Evolutionary conservation across 2,329 filamentous ascomycete species (phyloP), one percentile per base, ranked within the genome.

Genomic region (Clarireedia sp.): DNA sequence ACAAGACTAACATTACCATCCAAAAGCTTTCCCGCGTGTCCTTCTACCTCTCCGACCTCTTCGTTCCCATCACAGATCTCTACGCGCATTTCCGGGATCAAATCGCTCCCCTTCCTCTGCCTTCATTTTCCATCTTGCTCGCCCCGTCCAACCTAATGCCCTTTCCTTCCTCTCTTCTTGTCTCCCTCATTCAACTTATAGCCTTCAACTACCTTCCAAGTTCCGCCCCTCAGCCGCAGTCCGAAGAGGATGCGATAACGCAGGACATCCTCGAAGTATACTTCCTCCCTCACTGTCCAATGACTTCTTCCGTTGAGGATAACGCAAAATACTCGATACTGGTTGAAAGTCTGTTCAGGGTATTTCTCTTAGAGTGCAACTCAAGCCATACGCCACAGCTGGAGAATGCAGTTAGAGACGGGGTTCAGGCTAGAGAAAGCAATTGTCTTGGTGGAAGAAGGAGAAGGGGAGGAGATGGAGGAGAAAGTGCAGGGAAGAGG

Each of bases 271-370:
- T 85, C 19, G 75, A 81, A 57, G 60, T 65, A 40, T 75, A 75
- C 57, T 84, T 76, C 62, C 71, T 85, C 5, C 79, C 79, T 0
- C 80, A 71, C 54, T 67, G 76, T 1, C 79, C 82, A 1, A 77
- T 72, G 26, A 75, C 72, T 0, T 66, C 68, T 3, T 74, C 69
- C 9, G 63, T 72, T 1, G 68, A 71, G 1, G 81, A 83, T 45
- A 84, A 85, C 62, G 76, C 78, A 5, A 80, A 79, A 60, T 73
- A 84, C 12, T 78, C 76, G 3, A 69, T 85, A 26, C 61, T 81
- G 37, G 67, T 82, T 0, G 82, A 85, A 66, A 71, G 72, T 2
- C 62, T 83, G 38, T 60, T 82, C 16, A 69, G 77, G 2, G 63
- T 79, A 9, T 68, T 83, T 26, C 49, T 66, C 43, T 73, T 66